phyloP scores from a whole-genome alignment of 2,329 filamentous ascomycete genomes.

The Pezicula radicicola region DNA sequence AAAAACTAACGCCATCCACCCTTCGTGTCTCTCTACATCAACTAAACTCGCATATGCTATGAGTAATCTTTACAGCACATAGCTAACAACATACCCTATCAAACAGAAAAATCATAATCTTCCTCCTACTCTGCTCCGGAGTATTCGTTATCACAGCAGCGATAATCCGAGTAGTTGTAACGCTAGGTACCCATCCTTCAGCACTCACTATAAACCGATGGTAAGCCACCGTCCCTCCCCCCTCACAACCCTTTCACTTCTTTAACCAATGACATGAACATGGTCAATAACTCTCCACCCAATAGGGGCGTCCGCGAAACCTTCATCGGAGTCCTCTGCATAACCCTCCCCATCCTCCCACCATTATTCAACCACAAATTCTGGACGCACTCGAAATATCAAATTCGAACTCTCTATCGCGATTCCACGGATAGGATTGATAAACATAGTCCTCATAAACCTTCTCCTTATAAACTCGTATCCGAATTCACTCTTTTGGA shows the following conservation, averaged over 20 bases:
- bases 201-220: slow-evolving; percentile 20
- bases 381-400: slow-evolving; percentile 9
- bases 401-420: not conserved
- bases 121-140: slow-evolving; percentile 11
- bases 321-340: slow-evolving; percentile 17
- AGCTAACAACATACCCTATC: not conserved
- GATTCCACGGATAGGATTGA: not conserved
- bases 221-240: not conserved
- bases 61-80: too few relatives aligned
- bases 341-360: slow-evolving; percentile 18
- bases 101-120: slow-evolving; percentile 8
- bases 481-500: too few relatives aligned
- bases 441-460: not conserved
- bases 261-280: too few relatives aligned
- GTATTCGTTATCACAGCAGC: slow-evolving; percentile 11
- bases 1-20: too few relatives aligned
- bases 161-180: slow-evolving; percentile 12
- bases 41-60: not conserved
- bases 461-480: not conserved
- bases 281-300: not conserved
- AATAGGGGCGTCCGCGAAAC: slow-evolving; percentile 17
- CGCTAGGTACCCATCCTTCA: slow-evolving; percentile 29
- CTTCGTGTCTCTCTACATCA: not conserved
- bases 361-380: slow-evolving; percentile 13
- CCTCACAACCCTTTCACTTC: not conserved